Evolutionary conservation across 768 basidiomycete genomes (phyloP).

Genomic region (Kwoniella sp.): DNA sequence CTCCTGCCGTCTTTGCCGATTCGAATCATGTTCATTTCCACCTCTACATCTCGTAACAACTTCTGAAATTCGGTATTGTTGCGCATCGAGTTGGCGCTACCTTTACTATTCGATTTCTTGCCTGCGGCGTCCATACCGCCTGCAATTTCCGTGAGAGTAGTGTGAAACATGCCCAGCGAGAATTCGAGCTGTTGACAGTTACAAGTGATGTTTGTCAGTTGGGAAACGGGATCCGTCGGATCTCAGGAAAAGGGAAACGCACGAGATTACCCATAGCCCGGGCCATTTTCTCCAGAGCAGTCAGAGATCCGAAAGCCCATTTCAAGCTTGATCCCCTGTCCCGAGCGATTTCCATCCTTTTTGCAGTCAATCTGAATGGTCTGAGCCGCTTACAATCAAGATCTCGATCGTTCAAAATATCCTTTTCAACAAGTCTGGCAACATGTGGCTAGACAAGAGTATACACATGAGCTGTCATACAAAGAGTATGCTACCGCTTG

Average conservation of each 20-base stretch:
- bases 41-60: constrained; percentile 69
- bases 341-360: constrained; percentile 38
- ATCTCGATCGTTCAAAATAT: constrained; percentile 45
- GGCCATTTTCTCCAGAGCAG: constrained; percentile 64
- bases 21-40: constrained; percentile 58
- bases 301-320: constrained; percentile 63
- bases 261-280: constrained; percentile 80
- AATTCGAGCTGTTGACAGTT: constrained; percentile 68
- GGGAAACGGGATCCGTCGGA: too few species aligned
- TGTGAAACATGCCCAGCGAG: constrained; percentile 76
- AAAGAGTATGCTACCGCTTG: too few species aligned
- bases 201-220: background rate
- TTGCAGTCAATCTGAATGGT: constrained; percentile 59
- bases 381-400: constrained; percentile 68
- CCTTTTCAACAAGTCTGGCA: constrained; percentile 45
- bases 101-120: constrained; percentile 53
- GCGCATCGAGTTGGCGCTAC: constrained; percentile 40
- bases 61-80: constrained; percentile 63
- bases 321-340: constrained; percentile 57
- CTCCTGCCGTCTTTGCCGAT: constrained; percentile 57
- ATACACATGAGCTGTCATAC: too few species aligned
- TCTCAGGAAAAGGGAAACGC: too few species aligned
- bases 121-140: constrained; percentile 55
- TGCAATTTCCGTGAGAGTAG: constrained; percentile 62
- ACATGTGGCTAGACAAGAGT: constrained; percentile 46